Percentiles rank a stretch among this genome's conserved stretches.
These are phyloP conservation scores for Blumeria graminis DNA, from an alignment of 2,329 filamentous ascomycete species.

Conservation along the genomic window DNA sequence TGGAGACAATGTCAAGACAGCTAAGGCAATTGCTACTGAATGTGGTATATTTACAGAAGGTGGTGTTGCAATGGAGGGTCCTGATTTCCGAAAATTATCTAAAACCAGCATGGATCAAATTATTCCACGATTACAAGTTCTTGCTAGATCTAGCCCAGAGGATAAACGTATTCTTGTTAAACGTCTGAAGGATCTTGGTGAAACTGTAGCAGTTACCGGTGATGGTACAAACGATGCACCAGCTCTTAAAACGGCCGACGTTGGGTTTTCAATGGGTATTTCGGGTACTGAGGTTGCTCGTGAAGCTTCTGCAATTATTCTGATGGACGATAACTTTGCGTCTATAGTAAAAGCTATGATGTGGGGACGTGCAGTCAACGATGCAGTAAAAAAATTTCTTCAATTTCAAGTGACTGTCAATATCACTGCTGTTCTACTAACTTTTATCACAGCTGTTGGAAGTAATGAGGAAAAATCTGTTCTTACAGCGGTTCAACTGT, in stretches of 20 bases:
- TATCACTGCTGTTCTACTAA: slow-evolving; percentile 55
- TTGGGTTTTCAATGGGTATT: slow-evolving; percentile 45
- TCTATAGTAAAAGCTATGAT: slow-evolving; percentile 37
- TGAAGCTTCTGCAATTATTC: slow-evolving; percentile 34
- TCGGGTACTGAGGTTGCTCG: slow-evolving; percentile 40
- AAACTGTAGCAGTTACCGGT: slow-evolving; percentile 41
- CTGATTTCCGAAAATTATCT: slow-evolving; percentile 36
- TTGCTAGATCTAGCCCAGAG: slow-evolving; percentile 44
- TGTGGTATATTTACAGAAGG: slow-evolving; percentile 34
- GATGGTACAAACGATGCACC: slow-evolving; percentile 44
- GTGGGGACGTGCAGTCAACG: slow-evolving; percentile 34
- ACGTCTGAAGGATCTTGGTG: slow-evolving; percentile 36
- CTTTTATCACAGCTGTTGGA: slow-evolving; percentile 53
- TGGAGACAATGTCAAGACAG: slow-evolving; percentile 48
- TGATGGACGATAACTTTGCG: slow-evolving; percentile 37
- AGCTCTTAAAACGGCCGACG: slow-evolving; percentile 39
- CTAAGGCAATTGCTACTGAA: slow-evolving; percentile 46
- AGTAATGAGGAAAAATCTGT: slow-evolving; percentile 38
- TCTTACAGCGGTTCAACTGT: slow-evolving; percentile 52
- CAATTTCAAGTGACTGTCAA: slow-evolving; percentile 47
- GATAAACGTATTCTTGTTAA: slow-evolving; percentile 44
- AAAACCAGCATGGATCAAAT: slow-evolving; percentile 32
- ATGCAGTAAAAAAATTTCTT: slow-evolving; percentile 28
- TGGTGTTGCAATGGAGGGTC: slow-evolving; percentile 43
- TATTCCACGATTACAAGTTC: slow-evolving; percentile 38